Evolutionary conservation across 179 eudicot species (phyloP).

Genomic region (Dionaea muscipula): DNA sequence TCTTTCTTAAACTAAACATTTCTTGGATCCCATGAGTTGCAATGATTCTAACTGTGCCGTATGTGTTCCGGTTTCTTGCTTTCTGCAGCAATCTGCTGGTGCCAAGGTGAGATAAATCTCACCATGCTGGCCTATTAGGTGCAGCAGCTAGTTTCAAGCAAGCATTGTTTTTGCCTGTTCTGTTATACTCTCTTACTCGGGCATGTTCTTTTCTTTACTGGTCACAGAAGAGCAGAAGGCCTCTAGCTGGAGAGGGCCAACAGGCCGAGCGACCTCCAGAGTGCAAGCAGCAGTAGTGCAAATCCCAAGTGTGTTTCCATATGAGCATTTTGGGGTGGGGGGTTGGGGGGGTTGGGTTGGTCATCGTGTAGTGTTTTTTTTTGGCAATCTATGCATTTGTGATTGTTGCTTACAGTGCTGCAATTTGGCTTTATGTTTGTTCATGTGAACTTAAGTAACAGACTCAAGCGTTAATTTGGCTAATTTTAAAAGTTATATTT

Average conservation of each 20-base stretch:
- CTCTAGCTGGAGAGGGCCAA: constrained; percentile 20
- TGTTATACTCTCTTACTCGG: too few relatives aligned
- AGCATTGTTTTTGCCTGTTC: too few relatives aligned
- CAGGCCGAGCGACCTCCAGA: constrained; percentile 49
- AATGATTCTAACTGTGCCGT: constrained; percentile 1
- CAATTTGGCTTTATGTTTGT: too few relatives aligned
- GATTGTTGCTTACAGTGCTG: too few relatives aligned
- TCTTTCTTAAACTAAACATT: background rate
- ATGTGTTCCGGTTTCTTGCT: background rate
- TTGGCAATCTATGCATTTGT: too few relatives aligned
- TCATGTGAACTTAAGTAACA: too few relatives aligned
- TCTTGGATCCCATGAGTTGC: background rate
- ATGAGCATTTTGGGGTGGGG: too few relatives aligned
- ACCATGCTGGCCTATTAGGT: background rate
- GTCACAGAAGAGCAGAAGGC: constrained; percentile 27
- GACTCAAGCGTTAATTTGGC: too few relatives aligned
- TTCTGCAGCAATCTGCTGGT: constrained; percentile 26
- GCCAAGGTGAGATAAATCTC: constrained; percentile 23
- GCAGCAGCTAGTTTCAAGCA: background rate
- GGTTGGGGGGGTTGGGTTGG: too few relatives aligned
- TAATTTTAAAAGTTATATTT: too few relatives aligned
- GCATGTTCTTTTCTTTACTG: background rate
- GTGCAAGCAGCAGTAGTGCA: constrained; percentile 50
- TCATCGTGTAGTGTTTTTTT: too few relatives aligned
- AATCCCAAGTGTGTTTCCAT: too few relatives aligned